Evolutionary conservation across 2,329 filamentous ascomycete species (phyloP).

Genomic region (Colletotrichum kahawae): DNA sequence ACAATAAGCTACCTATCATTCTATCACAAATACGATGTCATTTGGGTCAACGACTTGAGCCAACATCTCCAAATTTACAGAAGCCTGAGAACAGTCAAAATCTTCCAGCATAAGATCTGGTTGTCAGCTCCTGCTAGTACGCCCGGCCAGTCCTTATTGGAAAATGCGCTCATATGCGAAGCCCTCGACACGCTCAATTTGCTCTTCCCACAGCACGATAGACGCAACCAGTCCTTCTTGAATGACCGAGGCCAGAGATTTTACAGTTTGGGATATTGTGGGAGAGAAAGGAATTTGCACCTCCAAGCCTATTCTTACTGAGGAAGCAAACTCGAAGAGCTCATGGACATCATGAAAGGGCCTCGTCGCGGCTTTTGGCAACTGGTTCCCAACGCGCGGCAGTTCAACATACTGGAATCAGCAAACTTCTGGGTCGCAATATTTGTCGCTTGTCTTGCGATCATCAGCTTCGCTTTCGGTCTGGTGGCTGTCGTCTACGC

Average conservation of each 20-base stretch:
- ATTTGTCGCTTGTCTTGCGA: neutral
- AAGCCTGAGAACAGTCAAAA: neutral
- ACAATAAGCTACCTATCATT: neutral
- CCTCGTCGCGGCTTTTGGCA: neutral
- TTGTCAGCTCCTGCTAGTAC: neutral
- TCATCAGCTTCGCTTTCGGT: neutral
- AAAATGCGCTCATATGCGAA: neutral
- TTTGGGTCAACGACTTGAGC: neutral
- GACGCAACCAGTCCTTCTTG: neutral
- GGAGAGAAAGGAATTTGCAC: neutral
- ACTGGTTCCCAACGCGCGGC: neutral
- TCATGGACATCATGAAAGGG: neutral
- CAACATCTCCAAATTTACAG: neutral
- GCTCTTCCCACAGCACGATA: neutral
- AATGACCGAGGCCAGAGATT: neutral
- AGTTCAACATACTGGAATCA: neutral
- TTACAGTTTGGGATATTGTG: neutral
- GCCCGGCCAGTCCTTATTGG: neutral
- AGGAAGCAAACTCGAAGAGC: neutral
- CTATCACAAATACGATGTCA: neutral
- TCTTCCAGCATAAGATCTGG: neutral
- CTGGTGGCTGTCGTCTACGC: neutral
- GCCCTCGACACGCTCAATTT: neutral
- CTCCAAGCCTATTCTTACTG: neutral
- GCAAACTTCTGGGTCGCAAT: slow-evolving; percentile 1